A percentile compares a stretch with the other conserved stretches of the same genome.
These are phyloP conservation scores for Trichoderma semiorbis DNA, from an alignment of 2,329 filamentous ascomycete genomes.

Conservation along the genomic window DNA sequence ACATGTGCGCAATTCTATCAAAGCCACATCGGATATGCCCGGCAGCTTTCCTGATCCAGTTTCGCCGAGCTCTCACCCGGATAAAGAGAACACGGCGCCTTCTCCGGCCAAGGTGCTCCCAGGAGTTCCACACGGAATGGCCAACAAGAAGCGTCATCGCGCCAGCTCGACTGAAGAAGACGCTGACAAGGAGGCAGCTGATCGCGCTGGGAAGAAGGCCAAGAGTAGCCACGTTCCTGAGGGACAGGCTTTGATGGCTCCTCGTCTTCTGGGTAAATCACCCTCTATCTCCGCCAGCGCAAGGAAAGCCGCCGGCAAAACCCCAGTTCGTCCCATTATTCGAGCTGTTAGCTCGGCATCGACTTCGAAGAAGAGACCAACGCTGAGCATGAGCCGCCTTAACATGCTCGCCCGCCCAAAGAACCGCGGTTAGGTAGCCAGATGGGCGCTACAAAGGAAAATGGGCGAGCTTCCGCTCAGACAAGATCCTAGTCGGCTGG, in stretches of 20 bases:
- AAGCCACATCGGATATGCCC: constrained; percentile 46
- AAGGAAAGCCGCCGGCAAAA: constrained; percentile 35
- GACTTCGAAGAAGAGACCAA: constrained; percentile 50
- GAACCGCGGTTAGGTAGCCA: constrained; percentile 42
- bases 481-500: neutral
- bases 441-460: constrained; percentile 7
- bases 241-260: constrained; percentile 51
- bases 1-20: constrained; percentile 53
- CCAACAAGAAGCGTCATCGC: constrained; percentile 64
- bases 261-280: constrained; percentile 41
- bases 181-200: constrained; percentile 44
- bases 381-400: constrained; percentile 56
- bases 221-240: constrained; percentile 48
- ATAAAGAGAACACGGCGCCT: constrained; percentile 56
- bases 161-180: constrained; percentile 56
- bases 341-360: constrained; percentile 31
- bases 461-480: neutral
- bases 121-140: constrained; percentile 59
- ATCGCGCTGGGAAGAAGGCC: constrained; percentile 57
- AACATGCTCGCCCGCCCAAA: constrained; percentile 62
- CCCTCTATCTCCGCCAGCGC: constrained; percentile 31
- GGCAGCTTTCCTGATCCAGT: constrained; percentile 49
- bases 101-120: constrained; percentile 33
- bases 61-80: constrained; percentile 35
- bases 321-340: constrained; percentile 8